Base-by-base conservation (phyloP, 73 alveolate genomes). In the Paramecium tetraurelia region DNA sequence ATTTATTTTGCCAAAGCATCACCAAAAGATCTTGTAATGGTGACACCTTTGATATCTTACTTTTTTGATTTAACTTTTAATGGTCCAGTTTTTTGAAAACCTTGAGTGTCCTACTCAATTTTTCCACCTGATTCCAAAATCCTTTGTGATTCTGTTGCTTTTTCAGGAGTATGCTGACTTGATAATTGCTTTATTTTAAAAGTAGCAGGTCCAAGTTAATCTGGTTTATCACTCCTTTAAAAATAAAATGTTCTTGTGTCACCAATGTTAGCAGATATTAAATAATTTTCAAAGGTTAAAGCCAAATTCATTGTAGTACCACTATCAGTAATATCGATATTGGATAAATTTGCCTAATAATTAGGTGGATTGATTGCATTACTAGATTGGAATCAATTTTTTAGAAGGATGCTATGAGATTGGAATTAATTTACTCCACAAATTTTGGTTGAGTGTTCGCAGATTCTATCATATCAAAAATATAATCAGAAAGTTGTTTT, bases 21-120 rank as follows among this genome's bases (percentile, higher is more conserved):
- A 12, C 96, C 96, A 5, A 92, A 68, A 5, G 89, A 44, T 92
- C 96, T 58, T 27, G 95, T 41, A 76, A 86, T 89, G 3, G 95
- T 95, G 12, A 75, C 72, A 27, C 96, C 96, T 24, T 53, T 18
- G 9, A 53, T 53, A 53, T 53, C 69, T 53, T 53, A 53, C 7
- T 53, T 53, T 53, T 53, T 53, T 18, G 69, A 53, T 18, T 53
- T 53, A 10, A 53, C 69, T 53, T 53, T 53, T 18, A 53, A 53
- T 16, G 69, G 69, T 53, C 69, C 69, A n/a, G 69, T 53, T 33
- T 53, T 53, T 53, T 53, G 35, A 53, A 53, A 53, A 20, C 69
- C 69, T 53, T 53, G 21, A n/a, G 69, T 53, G 12, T 53, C 69
- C 7, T 53, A 53, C 16, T 53, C 69, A 53, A 53, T 53, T 53